A percentile compares a stretch with the other conserved stretches of the same genome.
These are phyloP conservation scores for Polyporus arcularius DNA, from an alignment of 768 basidiomycete genomes.

Conservation along the genomic window DNA sequence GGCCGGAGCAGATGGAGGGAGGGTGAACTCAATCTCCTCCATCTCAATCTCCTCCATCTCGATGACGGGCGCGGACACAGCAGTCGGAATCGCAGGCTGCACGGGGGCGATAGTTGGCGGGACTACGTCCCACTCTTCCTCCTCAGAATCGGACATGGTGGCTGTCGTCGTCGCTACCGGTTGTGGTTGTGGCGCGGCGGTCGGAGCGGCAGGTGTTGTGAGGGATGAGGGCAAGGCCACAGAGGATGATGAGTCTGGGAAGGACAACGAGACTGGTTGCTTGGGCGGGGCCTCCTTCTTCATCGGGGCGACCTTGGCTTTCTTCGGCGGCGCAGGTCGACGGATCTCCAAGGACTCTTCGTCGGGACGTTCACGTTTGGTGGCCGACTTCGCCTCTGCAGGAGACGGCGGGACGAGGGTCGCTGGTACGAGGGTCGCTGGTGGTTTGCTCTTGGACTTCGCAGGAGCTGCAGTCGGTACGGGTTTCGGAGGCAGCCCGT, in stretches of 20 bases:
- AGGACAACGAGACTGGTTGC: constrained; percentile 16
- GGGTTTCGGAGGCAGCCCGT: background rate
- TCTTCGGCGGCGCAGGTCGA: constrained; percentile 15
- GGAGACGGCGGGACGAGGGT: background rate
- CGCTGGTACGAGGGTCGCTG: background rate
- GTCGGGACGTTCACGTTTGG: constrained; percentile 3
- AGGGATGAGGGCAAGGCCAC: constrained; percentile 22
- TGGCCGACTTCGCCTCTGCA: background rate
- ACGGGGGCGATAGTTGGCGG: constrained; percentile 4
- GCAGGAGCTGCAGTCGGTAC: background rate
- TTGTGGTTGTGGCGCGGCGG: background rate
- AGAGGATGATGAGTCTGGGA: constrained; percentile 4
- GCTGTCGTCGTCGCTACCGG: background rate
- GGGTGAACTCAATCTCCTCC: constrained; percentile 27
- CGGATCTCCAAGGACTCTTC: constrained; percentile 12
- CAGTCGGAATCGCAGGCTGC: constrained; percentile 6
- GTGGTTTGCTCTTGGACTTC: constrained; percentile 2
- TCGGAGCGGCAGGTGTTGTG: background rate
- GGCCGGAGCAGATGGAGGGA: background rate
- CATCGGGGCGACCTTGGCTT: constrained; percentile 12
- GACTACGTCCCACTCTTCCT: constrained; percentile 31
- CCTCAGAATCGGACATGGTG: constrained; percentile 23
- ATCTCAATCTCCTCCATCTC: constrained; percentile 33
- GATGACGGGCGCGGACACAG: constrained; percentile 17
- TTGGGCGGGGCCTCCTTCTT: constrained; percentile 20